phyloP scores from a whole-genome alignment of 192 early-diverging fungal species.

The Rhizoclosmatium globosum region DNA sequence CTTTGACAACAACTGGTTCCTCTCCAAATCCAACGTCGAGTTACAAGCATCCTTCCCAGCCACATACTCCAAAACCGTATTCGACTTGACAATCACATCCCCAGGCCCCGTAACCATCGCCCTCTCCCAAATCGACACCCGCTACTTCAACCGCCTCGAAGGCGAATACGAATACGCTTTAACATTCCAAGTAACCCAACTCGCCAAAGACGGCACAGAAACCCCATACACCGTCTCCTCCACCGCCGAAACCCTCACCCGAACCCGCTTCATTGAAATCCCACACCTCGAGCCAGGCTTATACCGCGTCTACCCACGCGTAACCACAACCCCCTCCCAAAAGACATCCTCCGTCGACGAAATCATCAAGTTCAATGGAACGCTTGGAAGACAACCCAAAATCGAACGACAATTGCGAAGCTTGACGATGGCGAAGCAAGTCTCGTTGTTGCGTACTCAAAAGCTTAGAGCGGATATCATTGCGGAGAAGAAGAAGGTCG shows the following conservation, averaged over 20 bases:
- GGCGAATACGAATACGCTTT: slow-evolving; percentile 10
- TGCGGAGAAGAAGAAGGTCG: background rate
- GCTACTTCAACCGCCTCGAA: slow-evolving; percentile 16
- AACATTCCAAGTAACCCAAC: background rate
- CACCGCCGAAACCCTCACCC: background rate
- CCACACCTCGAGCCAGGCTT: background rate
- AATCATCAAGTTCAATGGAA: background rate
- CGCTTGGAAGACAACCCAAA: background rate
- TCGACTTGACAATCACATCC: slow-evolving; percentile 18
- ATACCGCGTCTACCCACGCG: slow-evolving; percentile 12
- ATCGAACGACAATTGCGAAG: background rate
- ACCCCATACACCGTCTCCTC: background rate
- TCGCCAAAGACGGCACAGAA: background rate
- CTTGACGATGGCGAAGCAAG: slow-evolving; percentile 11
- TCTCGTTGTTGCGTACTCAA: background rate
- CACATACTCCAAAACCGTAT: background rate
- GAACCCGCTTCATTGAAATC: slow-evolving; percentile 6
- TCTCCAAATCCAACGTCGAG: slow-evolving; percentile 26
- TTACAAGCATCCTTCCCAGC: slow-evolving; percentile 33
- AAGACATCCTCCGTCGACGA: background rate
- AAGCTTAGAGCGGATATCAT: background rate
- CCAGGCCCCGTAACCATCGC: slow-evolving; percentile 23
- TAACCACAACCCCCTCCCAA: background rate
- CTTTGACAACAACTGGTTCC: slow-evolving; percentile 40
- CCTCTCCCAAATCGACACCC: slow-evolving; percentile 39